Conservation (phyloP, 2,329 filamentous ascomycete species). For the Celoporthe dispersa region DNA sequence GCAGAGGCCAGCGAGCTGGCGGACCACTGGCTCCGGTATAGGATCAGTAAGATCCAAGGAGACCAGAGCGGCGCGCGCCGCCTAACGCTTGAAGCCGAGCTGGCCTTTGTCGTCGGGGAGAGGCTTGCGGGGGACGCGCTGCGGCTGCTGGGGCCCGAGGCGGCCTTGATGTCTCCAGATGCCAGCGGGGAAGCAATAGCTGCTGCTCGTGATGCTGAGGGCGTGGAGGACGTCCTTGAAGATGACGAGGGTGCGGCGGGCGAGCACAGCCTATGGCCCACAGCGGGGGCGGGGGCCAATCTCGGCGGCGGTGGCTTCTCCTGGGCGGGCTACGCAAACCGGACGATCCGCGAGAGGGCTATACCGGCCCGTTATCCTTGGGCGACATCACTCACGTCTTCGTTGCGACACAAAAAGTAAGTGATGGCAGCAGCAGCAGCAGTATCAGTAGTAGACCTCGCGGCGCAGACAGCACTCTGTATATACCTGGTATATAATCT, state of each 20-base stretch:
- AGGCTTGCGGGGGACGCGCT: not conserved
- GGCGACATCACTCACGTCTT: not conserved
- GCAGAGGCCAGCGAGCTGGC: slow-evolving; percentile 7
- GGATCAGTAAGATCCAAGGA: slow-evolving; percentile 23
- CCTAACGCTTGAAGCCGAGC: slow-evolving; percentile 13
- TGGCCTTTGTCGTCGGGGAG: slow-evolving; percentile 5
- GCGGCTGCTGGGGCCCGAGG: not conserved
- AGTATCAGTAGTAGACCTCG: not conserved
- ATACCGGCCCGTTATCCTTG: not conserved
- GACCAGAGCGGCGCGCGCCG: slow-evolving; percentile 12
- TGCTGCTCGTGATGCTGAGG: not conserved
- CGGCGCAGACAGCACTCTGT: not conserved
- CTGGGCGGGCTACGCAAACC: not conserved
- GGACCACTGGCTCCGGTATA: slow-evolving; percentile 24
- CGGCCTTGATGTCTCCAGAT: not conserved
- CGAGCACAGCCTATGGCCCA: slow-evolving; percentile 11
- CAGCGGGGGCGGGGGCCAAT: slow-evolving; percentile 2
- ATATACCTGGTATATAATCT: not conserved
- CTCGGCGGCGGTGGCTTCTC: not conserved
- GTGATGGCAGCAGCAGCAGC: slow-evolving; percentile 1
- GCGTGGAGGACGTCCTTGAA: not conserved
- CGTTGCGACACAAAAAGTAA: slow-evolving; percentile 1
- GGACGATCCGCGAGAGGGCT: not conserved
- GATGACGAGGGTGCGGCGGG: not conserved
- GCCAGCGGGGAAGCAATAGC: not conserved